Base-by-base conservation (phyloP, 768 basidiomycete species). In the Hortiboletus campestris region DNA sequence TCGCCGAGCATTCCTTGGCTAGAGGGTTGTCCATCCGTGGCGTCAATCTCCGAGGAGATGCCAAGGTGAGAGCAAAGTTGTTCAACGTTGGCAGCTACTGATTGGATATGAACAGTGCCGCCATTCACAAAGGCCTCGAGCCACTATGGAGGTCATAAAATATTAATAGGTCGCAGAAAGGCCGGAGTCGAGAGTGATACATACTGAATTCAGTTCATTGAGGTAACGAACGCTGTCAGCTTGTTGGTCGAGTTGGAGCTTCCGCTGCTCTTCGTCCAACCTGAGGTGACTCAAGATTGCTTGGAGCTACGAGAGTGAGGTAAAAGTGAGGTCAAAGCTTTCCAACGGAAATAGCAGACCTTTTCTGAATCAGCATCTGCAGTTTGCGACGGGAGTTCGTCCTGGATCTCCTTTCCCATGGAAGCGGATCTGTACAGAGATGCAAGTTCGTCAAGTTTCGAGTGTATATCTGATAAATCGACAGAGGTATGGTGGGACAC, bases 81-180 rank as follows among this genome's bases (percentile, higher is more conserved):
- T 35, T 88, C 82, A 1, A 92, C 74, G 47, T 80, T 80, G 17
- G 75, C 74, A 11, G 84, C 80, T 14, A 91, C 75, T 35, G 75
- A 72, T 62, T 86, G 81, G 22, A 90, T 85, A 59, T 91, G 88
- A 14, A 81, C 79, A 0, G 84, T 85, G n/a, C 87, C 85, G 42
- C 85, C 84, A 39, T 83, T 84, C 38, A 92, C 89, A 67, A 93
- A 92, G 3, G 83, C 75, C 61, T 94, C 92, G 40, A 94, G 79
- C 92, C 92, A 94, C 84, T 89, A 54, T 56, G 20, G 19, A 49
- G 11, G 46, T 41, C 20, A 14, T 7, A 25, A 41, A 28, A 16
- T 12, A 43, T 62, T 4, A 45, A 29, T 34, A 19, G 16, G 36
- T 32, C n/a, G 1, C 20, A n/a, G 12, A 32, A 14, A 29, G 2